Base-by-base conservation (phyloP, 1,284 basidiomycete genomes). In the Ustilago bromivora region DNA sequence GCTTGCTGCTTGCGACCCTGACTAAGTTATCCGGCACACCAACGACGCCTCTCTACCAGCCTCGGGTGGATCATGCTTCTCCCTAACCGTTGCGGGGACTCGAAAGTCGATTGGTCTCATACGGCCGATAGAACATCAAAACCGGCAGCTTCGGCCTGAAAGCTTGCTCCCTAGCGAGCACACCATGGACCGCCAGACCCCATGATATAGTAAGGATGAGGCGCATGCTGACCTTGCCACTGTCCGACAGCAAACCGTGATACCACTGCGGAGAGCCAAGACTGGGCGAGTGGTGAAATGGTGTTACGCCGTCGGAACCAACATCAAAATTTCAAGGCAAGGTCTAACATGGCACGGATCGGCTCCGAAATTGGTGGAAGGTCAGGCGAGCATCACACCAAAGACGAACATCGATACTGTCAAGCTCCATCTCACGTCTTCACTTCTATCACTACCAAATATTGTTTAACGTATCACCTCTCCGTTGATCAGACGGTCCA, bases 331-430 rank as follows among this genome's bases (percentile, higher is more conserved):
- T 31, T 28, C 23, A 28, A 15, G 15, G 5, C 10, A 10, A 12
- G 17, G 11, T 12, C 17, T 56, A n/a, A 40, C 54, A 23, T 43
- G 15, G n/a, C 4, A n/a, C n/a, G 15, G 38, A 41, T 69, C 68
- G 54, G 68, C 19, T 55, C 54, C 61, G 66, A 63, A 46, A 46
- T 19, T 46, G 12, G 10, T 40, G 36, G 57, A 53, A 60, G 68
- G 62, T 70, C 62, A 61, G 68, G 19, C 62, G 68, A 70, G 62
- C 54, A 40, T 59, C 35, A 28, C 43, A 34, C 36, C 32, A 47
- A 23, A n/a, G n/a, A 13, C 35, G 17, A 19, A 17, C 12, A 40
- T 13, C 13, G 31, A 28, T 28, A 28, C 23, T 38, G 13, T 34
- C 23, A 19, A 51, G 17, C 53, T 54, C 13, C 59, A 46, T 32